Base-by-base conservation (phyloP, 345 rosid species). In the Mercurialis annua region DNA sequence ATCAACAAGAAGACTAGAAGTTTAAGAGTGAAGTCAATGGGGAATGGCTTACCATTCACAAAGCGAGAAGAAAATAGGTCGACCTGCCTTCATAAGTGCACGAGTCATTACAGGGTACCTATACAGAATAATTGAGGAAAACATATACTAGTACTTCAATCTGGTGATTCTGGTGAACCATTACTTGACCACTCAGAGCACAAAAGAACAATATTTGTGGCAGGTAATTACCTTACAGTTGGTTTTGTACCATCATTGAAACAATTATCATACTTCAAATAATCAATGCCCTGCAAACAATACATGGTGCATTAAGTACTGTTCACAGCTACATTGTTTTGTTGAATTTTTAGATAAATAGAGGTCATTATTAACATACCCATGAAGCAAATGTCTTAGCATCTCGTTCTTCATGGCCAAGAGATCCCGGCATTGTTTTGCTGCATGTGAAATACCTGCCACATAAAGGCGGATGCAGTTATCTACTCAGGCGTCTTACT, bases 391-490 rank as follows among this genome's bases (percentile, higher is more conserved):
- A 91, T 18, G 96, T 83, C 69, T 80, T 87, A 15, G 99, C 99
- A 81, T 94, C 99, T 70, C 79, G 87, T 66, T 91, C 93, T 73
- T 94, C 99, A 10, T 80, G 79, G 64, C 92, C 92, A 67, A 94
- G 85, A 54, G 98, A 94, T 53, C 99, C 99, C 0, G 98, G 97
- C 98, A 89, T 89, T 36, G 82, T 77, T 75, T 80, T 86, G 80
- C 96, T 89, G 68, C 99, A 94, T 10, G 99, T 94, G 14, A 77
- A 73, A 63, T 80, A 84, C 81, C 98, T 94, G 79, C 53, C 71
- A 72, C 10, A 46, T 55, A 57, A 16, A 48, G 46, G 62, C 15
- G 42, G 63, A 44, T 55, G 17, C 16, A 51, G 11, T 29, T 23
- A 6, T 34, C 8, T 9, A 3, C 24, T 18, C 17, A n/a, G 27